Conservation (phyloP, 352 stramenopile species). For the Globisporangium parvum region DNA sequence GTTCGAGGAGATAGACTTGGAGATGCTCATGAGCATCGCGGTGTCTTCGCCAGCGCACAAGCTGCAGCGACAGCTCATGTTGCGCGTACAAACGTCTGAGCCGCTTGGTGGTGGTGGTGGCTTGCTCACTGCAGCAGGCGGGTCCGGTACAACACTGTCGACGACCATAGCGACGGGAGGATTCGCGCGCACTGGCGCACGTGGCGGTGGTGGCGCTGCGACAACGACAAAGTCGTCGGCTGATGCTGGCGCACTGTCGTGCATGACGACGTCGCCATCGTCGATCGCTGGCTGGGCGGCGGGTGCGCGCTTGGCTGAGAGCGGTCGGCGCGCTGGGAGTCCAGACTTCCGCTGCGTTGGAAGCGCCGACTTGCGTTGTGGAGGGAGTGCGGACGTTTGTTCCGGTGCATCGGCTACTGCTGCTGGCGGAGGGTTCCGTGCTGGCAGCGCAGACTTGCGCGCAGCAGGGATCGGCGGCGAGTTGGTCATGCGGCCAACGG, state of each 20-base stretch:
- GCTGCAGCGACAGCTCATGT: conserved; percentile 81
- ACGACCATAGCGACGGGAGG: background rate
- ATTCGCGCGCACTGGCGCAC: background rate
- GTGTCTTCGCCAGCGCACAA: conserved; percentile 81
- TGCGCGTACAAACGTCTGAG: conserved; percentile 75
- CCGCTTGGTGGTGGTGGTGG: conserved; percentile 29
- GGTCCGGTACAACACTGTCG: background rate
- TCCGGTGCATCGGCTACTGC: conserved; percentile 6
- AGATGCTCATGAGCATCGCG: conserved; percentile 66
- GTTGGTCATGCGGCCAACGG: conserved; percentile 30
- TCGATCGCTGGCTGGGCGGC: conserved; percentile 2
- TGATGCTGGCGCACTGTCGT: background rate
- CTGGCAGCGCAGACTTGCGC: conserved; percentile 9
- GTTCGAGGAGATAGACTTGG: conserved; percentile 76
- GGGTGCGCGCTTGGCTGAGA: background rate
- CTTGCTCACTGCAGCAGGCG: background rate
- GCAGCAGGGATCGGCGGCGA: conserved; percentile 28
- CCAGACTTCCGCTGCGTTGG: background rate
- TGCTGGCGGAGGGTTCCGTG: background rate
- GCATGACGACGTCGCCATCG: background rate
- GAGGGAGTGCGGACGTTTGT: conserved; percentile 1
- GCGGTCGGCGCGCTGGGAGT: background rate
- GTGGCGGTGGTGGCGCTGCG: background rate
- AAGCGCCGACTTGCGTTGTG: conserved; percentile 2
- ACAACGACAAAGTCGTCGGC: background rate